Evolutionary conservation across 2,329 filamentous ascomycete genomes (phyloP).

Genomic region (Neopestalotiopsis clavispora): DNA sequence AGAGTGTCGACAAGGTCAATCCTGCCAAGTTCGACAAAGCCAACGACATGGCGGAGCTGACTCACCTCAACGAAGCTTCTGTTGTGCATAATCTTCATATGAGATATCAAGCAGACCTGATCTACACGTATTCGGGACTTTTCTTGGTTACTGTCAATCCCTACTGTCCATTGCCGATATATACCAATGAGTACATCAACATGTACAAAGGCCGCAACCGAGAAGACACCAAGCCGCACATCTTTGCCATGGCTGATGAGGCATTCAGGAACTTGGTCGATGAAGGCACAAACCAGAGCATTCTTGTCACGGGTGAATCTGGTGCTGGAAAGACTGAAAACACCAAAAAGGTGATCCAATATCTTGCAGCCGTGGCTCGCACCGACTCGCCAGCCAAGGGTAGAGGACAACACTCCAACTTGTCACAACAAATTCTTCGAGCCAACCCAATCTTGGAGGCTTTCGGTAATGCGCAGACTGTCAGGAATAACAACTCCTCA

Average conservation of each 20-base stretch:
- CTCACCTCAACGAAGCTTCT: slow-evolving; percentile 95
- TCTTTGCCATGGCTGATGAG: slow-evolving; percentile 96
- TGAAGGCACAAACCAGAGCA: slow-evolving; percentile 95
- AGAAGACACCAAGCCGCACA: slow-evolving; percentile 96
- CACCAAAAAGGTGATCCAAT: slow-evolving; percentile 99
- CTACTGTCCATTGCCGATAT: slow-evolving; percentile 93
- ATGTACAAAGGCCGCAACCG: slow-evolving; percentile 93
- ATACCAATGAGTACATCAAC: slow-evolving; percentile 94
- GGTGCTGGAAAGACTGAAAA: slow-evolving; percentile 99
- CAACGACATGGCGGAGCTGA: slow-evolving; percentile 98
- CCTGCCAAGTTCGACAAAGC: slow-evolving; percentile 99
- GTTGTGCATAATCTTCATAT: slow-evolving; percentile 97
- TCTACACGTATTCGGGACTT: slow-evolving; percentile 96
- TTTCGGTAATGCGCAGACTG: slow-evolving; percentile 97
- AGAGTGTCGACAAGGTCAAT: slow-evolving; percentile 97
- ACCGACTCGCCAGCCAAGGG: slow-evolving; percentile 73
- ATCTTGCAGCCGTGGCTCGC: slow-evolving; percentile 91
- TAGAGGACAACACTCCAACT: slow-evolving; percentile 72
- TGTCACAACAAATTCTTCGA: slow-evolving; percentile 94
- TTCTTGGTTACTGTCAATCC: slow-evolving; percentile 98
- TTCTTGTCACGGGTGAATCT: slow-evolving; percentile 96
- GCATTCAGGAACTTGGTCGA: slow-evolving; percentile 96
- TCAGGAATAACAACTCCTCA: slow-evolving; percentile 97
- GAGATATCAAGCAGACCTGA: slow-evolving; percentile 93
- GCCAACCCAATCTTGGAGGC: slow-evolving; percentile 98